Percentiles rank a stretch among this genome's conserved stretches.
These are phyloP conservation scores for Ascochyta clinopodiicola DNA, from an alignment of 2,329 filamentous ascomycete genomes.

Conservation along the genomic window DNA sequence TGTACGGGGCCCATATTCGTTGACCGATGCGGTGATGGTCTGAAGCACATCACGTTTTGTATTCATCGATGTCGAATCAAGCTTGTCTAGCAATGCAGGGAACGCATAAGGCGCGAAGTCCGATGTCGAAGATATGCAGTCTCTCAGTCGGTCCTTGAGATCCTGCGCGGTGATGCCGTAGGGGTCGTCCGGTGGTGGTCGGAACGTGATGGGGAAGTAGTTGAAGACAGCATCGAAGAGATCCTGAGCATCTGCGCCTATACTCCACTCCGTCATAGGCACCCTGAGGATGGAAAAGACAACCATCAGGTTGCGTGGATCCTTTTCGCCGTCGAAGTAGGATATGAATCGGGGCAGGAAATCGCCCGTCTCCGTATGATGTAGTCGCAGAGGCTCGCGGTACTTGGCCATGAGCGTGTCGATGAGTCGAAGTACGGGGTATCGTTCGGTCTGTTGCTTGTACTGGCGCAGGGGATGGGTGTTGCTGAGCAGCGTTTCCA, in stretches of 20 bases:
- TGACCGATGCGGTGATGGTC: constrained; percentile 65
- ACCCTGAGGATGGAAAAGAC: constrained; percentile 72
- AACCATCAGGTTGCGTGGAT: constrained; percentile 73
- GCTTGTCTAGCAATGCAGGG: constrained; percentile 71
- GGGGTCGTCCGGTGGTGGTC: constrained; percentile 71
- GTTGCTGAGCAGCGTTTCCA: constrained; percentile 59
- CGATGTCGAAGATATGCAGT: constrained; percentile 68
- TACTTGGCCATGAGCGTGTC: constrained; percentile 69
- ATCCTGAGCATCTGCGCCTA: constrained; percentile 61
- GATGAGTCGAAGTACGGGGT: constrained; percentile 66
- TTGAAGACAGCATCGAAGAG: constrained; percentile 74
- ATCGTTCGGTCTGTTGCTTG: constrained; percentile 66
- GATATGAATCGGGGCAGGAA: constrained; percentile 68
- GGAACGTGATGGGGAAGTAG: constrained; percentile 75
- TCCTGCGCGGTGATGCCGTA: constrained; percentile 74
- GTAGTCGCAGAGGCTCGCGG: constrained; percentile 48
- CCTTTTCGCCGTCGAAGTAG: constrained; percentile 72
- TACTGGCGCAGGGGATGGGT: constrained; percentile 66
- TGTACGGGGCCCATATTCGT: constrained; percentile 64
- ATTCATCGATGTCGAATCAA: constrained; percentile 72
- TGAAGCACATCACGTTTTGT: constrained; percentile 73
- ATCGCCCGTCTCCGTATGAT: constrained; percentile 59
- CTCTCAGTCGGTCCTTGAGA: constrained; percentile 67
- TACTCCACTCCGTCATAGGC: constrained; percentile 72
- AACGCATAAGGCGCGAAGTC: constrained; percentile 71